phyloP scores from a whole-genome alignment of 345 rosid genomes.

The Euphorbia peplus region DNA sequence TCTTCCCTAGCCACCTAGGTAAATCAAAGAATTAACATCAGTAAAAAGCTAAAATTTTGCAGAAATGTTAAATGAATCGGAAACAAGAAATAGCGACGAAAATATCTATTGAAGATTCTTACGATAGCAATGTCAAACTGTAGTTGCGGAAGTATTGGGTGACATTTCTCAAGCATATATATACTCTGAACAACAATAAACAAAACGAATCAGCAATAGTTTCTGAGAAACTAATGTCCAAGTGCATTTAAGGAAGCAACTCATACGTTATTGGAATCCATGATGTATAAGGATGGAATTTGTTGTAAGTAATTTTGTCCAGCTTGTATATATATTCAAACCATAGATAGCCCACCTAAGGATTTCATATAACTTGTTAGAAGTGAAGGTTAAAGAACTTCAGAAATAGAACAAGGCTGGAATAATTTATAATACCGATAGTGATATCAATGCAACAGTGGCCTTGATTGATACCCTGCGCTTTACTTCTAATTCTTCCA shows the following conservation, averaged over 20 bases:
- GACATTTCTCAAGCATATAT: slow-evolving; percentile 85
- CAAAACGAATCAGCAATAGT: slow-evolving; percentile 7
- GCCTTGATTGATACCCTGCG: slow-evolving; percentile 62
- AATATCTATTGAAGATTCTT: slow-evolving; percentile 31
- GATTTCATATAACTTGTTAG: slow-evolving; percentile 25
- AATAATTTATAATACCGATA: slow-evolving; percentile 45
- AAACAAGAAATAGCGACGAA: slow-evolving; percentile 11
- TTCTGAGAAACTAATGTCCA: slow-evolving; percentile 1
- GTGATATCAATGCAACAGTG: slow-evolving; percentile 45
- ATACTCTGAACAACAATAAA: slow-evolving; percentile 55
- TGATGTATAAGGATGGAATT: slow-evolving; percentile 95
- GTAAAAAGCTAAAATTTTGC: neutral
- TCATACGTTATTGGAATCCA: slow-evolving; percentile 99
- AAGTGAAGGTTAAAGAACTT: slow-evolving; percentile 1
- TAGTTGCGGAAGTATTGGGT: slow-evolving; percentile 81
- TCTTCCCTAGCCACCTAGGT: slow-evolving; percentile 86
- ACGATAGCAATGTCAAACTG: slow-evolving; percentile 90
- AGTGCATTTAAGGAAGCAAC: slow-evolving; percentile 13
- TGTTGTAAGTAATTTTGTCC: slow-evolving; percentile 91
- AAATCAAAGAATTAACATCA: slow-evolving; percentile 16
- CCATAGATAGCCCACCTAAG: slow-evolving; percentile 83
- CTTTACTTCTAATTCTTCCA: slow-evolving; percentile 84
- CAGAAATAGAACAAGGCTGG: slow-evolving; percentile 5
- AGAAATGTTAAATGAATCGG: neutral
- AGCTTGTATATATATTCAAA: slow-evolving; percentile 80